These are phyloP conservation scores for Rhodofomes roseus DNA, from an alignment of 1,284 basidiomycete genomes.

Conservation along the genomic window DNA sequence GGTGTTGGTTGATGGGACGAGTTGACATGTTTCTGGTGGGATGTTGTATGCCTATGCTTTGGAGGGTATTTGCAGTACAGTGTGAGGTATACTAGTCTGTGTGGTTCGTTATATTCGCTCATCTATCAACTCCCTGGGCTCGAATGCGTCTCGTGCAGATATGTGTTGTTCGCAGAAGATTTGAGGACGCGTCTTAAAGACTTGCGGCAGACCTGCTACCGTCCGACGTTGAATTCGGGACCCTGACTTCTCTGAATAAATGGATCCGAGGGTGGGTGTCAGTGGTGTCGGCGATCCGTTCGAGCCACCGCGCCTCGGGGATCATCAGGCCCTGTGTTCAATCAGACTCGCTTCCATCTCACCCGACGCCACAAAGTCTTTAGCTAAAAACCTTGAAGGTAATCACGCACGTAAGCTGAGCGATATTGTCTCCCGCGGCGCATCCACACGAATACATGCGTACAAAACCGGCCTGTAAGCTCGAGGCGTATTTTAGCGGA, in stretches of 20 bases:
- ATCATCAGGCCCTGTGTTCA: not conserved
- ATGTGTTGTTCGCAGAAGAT: too few species aligned
- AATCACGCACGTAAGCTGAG: too few species aligned
- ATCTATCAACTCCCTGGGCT: not conserved
- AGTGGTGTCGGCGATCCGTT: not conserved
- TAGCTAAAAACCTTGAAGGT: not conserved
- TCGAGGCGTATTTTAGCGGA: not conserved
- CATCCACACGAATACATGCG: too few species aligned
- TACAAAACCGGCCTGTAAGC: not conserved
- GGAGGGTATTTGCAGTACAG: not conserved
- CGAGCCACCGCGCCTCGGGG: not conserved
- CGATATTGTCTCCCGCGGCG: too few species aligned
- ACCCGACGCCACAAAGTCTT: not conserved
- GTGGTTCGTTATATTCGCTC: too few species aligned
- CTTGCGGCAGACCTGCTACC: not conserved
- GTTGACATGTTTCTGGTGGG: conserved; percentile 3
- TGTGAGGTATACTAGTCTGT: not conserved
- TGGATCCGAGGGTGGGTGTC: not conserved
- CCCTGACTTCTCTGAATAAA: not conserved
- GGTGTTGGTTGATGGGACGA: conserved; percentile 12
- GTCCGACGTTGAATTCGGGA: not conserved
- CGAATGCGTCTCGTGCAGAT: too few species aligned
- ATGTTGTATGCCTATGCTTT: not conserved
- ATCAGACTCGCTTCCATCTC: not conserved
- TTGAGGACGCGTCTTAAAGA: too few species aligned